Conservation (phyloP, 2,329 filamentous ascomycete genomes). For the Parafenestella ontariensis region DNA sequence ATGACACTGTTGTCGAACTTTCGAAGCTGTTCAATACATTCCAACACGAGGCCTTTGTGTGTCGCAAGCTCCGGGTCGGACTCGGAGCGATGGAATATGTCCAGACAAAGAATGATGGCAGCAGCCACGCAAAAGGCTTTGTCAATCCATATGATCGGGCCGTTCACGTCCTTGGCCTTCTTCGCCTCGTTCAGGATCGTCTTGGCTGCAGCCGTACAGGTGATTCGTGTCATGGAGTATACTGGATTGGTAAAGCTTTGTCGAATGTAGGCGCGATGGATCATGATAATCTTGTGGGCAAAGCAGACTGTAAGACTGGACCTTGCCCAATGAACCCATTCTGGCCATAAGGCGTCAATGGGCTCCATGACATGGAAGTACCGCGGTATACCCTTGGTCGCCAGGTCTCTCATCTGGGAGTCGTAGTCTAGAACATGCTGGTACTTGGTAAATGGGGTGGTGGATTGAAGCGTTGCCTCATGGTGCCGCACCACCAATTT, state of each 20-base stretch:
- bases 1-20: background rate
- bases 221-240: slow-evolving; percentile 49
- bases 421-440: slow-evolving; percentile 51
- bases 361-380: background rate
- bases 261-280: slow-evolving; percentile 50
- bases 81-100: slow-evolving; percentile 43
- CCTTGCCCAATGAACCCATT: slow-evolving; percentile 10
- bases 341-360: background rate
- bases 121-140: slow-evolving; percentile 53
- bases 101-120: slow-evolving; percentile 50
- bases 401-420: slow-evolving; percentile 46
- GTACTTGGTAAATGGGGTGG: slow-evolving; percentile 51
- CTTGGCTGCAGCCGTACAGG: slow-evolving; percentile 50
- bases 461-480: slow-evolving; percentile 43
- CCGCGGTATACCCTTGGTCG: slow-evolving; percentile 40
- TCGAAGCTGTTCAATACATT: background rate
- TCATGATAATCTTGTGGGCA: slow-evolving; percentile 53
- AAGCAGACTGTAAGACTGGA: slow-evolving; percentile 46
- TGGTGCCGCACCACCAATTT: slow-evolving; percentile 48
- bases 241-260: slow-evolving; percentile 48
- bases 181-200: slow-evolving; percentile 51
- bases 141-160: slow-evolving; percentile 50
- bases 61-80: background rate
- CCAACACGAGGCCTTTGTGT: background rate
- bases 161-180: slow-evolving; percentile 38